Evolutionary conservation across 495 filamentous ascomycete genomes (phyloP).

Genomic region (Neurospora sp.): DNA sequence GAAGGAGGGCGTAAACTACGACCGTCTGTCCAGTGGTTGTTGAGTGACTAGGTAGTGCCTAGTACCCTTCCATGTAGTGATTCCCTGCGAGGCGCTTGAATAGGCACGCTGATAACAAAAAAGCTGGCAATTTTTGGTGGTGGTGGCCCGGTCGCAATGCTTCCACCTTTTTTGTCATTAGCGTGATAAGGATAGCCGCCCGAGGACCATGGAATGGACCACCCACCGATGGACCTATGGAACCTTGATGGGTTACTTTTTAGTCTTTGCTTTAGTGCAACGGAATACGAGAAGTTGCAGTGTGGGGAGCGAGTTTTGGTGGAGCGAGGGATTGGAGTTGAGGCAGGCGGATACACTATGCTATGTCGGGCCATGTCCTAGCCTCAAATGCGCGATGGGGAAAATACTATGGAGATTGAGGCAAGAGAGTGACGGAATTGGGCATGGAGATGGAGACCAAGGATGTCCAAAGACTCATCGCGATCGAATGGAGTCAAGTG

Average conservation of each 20-base stretch:
- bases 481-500: not conserved
- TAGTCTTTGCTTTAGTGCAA: not conserved
- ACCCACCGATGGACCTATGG: not conserved
- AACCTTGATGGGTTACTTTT: not conserved
- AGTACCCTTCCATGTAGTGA: not conserved
- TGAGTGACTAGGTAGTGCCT: not conserved
- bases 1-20: not conserved
- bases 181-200: not conserved
- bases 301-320: not conserved
- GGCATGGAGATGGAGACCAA: not conserved
- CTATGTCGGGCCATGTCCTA: not conserved
- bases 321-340: not conserved
- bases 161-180: too few species aligned
- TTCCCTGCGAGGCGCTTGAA: not conserved
- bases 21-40: not conserved
- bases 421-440: not conserved
- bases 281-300: not conserved
- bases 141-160: too few species aligned
- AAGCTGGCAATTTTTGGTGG: too few species aligned
- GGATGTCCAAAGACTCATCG: not conserved
- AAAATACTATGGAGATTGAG: not conserved
- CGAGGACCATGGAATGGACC: not conserved
- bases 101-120: not conserved
- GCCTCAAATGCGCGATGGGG: not conserved
- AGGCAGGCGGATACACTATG: not conserved